Evolutionary conservation across 257 asterid species (phyloP).

Genomic region (Solanum infundibuliforme): DNA sequence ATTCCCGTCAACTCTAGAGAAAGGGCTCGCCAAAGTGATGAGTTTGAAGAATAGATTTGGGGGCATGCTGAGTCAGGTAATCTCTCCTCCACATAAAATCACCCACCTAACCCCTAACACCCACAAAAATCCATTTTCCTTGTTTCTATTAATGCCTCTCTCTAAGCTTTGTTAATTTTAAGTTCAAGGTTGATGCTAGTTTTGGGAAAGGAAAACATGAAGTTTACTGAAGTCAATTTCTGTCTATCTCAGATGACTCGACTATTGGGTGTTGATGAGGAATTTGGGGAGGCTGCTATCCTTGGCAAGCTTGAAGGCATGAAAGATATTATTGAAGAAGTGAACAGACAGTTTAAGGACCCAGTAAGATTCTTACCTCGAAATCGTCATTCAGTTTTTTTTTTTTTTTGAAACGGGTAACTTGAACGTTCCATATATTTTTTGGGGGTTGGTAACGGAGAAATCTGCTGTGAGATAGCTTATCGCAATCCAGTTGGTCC

Average conservation of each 20-base stretch:
- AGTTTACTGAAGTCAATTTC: background rate
- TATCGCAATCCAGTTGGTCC: background rate
- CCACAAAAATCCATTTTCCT: background rate
- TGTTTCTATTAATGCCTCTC: background rate
- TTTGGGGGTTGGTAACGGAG: background rate
- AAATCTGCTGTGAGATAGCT: background rate
- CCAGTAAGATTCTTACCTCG: slow-evolving; percentile 45
- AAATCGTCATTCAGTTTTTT: background rate
- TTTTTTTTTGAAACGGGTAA: too few relatives aligned
- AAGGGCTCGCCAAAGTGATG: slow-evolving; percentile 83
- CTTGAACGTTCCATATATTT: background rate
- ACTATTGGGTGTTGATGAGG: slow-evolving; percentile 64
- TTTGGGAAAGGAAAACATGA: background rate
- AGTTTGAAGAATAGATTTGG: slow-evolving; percentile 85
- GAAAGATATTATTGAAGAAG: slow-evolving; percentile 88
- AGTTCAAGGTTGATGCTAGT: background rate
- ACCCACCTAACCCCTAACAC: background rate
- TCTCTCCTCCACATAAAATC: background rate
- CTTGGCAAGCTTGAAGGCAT: slow-evolving; percentile 91
- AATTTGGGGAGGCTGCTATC: slow-evolving; percentile 77
- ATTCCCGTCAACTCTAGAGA: slow-evolving; percentile 94
- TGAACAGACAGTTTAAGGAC: slow-evolving; percentile 88
- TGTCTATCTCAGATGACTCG: slow-evolving; percentile 61
- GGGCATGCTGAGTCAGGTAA: slow-evolving; percentile 84
- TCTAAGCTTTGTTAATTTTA: background rate